Conservation (phyloP, 345 rosid species). For the Gossypium bickii region DNA sequence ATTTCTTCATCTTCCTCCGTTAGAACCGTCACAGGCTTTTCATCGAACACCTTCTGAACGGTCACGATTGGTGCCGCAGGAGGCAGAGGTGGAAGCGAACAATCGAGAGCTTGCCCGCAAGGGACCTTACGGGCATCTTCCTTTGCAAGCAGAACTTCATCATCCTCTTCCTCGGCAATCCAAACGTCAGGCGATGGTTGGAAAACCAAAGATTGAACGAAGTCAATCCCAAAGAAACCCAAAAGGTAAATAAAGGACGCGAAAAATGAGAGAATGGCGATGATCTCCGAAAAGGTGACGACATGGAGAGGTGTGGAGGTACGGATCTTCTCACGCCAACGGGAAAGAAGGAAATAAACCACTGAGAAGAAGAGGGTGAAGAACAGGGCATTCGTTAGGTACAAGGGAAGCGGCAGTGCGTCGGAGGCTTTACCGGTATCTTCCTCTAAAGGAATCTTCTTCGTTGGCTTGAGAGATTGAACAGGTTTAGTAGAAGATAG, state of each 20-base stretch:
- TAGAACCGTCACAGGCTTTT: slow-evolving; percentile 13
- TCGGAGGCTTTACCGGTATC: slow-evolving; percentile 33
- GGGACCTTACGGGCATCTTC: slow-evolving; percentile 38
- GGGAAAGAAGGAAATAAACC: slow-evolving; percentile 55
- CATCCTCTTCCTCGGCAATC: slow-evolving; percentile 39
- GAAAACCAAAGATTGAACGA: slow-evolving; percentile 50
- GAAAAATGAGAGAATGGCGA: slow-evolving; percentile 48
- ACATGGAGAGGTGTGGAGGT: slow-evolving; percentile 57
- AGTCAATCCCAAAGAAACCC: slow-evolving; percentile 65
- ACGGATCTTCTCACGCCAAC: slow-evolving; percentile 80
- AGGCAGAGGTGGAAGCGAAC: neutral
- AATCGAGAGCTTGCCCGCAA: slow-evolving; percentile 52
- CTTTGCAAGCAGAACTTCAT: slow-evolving; percentile 22
- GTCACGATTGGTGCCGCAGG: neutral
- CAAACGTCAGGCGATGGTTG: slow-evolving; percentile 53
- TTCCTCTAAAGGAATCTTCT: neutral
- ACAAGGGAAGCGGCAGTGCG: slow-evolving; percentile 47
- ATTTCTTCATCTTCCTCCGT: slow-evolving; percentile 51
- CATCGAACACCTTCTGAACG: slow-evolving; percentile 8
- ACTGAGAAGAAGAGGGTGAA: slow-evolving; percentile 61
- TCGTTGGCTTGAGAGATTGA: neutral
- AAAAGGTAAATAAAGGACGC: slow-evolving; percentile 56
- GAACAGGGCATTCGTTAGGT: slow-evolving; percentile 50
- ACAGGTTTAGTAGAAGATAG: slow-evolving; percentile 13
- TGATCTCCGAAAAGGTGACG: slow-evolving; percentile 49